A percentile compares a stretch with the other conserved stretches of the same genome.
phyloP scores from a whole-genome alignment of 2,329 filamentous ascomycete genomes.

The Trichoderma breve region DNA sequence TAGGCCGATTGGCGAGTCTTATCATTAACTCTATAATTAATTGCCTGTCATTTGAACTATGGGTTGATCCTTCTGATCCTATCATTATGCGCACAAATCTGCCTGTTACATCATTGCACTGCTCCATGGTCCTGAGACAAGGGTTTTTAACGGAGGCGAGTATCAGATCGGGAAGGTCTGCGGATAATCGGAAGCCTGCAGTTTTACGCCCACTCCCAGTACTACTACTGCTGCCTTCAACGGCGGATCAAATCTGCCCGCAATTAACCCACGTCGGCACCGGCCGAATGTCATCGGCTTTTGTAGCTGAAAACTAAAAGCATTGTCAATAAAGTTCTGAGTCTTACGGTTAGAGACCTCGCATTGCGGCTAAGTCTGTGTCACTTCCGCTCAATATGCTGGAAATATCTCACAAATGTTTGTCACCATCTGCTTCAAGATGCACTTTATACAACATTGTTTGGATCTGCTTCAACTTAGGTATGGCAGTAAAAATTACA shows the following conservation, averaged over 20 bases:
- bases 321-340: neutral
- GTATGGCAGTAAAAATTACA: neutral
- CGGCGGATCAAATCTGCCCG: neutral
- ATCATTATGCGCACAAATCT: neutral
- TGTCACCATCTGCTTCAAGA: neutral
- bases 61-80: neutral
- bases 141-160: neutral
- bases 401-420: neutral
- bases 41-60: neutral
- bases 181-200: conserved; percentile 12
- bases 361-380: neutral
- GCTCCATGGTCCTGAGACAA: neutral
- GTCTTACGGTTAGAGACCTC: neutral
- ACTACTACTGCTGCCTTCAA: neutral
- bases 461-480: neutral
- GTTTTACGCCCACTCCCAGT: neutral
- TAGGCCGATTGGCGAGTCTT: neutral
- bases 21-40: neutral
- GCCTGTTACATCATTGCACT: neutral
- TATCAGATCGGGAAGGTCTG: conserved; percentile 16
- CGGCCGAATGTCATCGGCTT: neutral
- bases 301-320: neutral
- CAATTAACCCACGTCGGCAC: neutral
- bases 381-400: neutral
- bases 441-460: neutral